Evolutionary conservation across 192 early-diverging fungal genomes (phyloP), one percentile per base, ranked within the genome.

Genomic region (Backusella liffmaniae): DNA sequence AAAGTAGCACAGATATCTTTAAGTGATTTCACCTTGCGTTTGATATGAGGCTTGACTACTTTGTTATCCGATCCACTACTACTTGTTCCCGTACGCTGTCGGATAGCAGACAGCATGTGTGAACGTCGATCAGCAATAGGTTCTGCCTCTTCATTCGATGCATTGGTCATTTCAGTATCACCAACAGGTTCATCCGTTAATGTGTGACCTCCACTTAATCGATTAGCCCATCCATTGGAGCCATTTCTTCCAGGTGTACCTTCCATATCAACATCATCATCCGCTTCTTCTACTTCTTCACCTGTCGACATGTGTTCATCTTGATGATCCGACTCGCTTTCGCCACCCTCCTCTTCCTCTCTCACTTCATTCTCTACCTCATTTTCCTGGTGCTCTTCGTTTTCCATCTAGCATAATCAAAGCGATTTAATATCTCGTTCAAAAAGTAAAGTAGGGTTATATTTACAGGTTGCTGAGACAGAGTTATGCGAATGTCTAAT

Each of bases 1-100:
- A 66, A 36, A 23, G 79, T 72, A 26, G 80, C 67, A 41, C 85
- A 84, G 10, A 84, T 53, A 8, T 82, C 72, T 46, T 83, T 83
- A 16, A 87, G 68, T 4, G 71, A 62, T 8, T 74, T 78, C 21
- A 81, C 66, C 35, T 70, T 49, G 4, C 77, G 66, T 15, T 70
- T 41, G 37, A 70, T 71, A 7, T 29, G 5, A 56, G 67, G 70
- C 32, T 29, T 30, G 36, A 16, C 2, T 10, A 16, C 12, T 21
- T 37, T 26, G 13, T 35, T 32, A 32, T 39, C 16, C 12, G 15
- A 1, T 9, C 6, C 13, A 1, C 10, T 10, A 1, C 15, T 16
- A 26, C 16, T 39, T 12, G 37, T 8, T 36, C 16, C 5, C 9
- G 42, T 39, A n/a, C 84, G 76, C 23, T 75, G 80, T 8, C 75